phyloP scores from a whole-genome alignment of 1,284 basidiomycete species.

The Ceratobasidium sp. region DNA sequence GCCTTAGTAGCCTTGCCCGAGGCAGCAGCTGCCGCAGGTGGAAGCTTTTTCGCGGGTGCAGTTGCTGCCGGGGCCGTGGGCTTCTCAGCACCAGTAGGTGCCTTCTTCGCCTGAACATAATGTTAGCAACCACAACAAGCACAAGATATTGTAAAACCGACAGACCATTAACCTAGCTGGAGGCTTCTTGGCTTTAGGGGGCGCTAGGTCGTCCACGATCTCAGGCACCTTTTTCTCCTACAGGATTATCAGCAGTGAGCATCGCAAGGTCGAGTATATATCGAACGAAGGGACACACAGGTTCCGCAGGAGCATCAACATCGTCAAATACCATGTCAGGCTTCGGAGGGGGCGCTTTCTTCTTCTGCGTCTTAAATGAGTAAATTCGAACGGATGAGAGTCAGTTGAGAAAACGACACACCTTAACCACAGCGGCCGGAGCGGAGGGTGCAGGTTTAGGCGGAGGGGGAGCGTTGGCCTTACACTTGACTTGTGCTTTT shows the following conservation, averaged over 20 bases:
- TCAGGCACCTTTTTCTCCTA: slow-evolving; percentile 20
- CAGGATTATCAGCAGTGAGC: not conserved
- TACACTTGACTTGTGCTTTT: slow-evolving; percentile 89
- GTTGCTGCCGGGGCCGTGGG: slow-evolving; percentile 55
- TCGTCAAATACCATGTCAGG: slow-evolving; percentile 43
- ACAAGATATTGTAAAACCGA: not conserved
- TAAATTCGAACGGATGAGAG: not conserved
- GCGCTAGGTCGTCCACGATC: slow-evolving; percentile 46
- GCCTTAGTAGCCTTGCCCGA: slow-evolving; percentile 68
- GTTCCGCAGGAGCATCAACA: slow-evolving; percentile 6
- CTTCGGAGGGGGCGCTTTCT: slow-evolving; percentile 46
- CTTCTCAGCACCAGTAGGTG: slow-evolving; percentile 58
- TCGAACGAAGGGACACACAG: not conserved
- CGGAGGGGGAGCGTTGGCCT: slow-evolving; percentile 69
- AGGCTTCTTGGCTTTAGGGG: slow-evolving; percentile 50
- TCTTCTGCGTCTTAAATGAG: slow-evolving; percentile 52
- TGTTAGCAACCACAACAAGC: not conserved
- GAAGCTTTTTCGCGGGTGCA: slow-evolving; percentile 64
- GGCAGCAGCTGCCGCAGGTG: slow-evolving; percentile 59
- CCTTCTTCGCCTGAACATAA: slow-evolving; percentile 67
- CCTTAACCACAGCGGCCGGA: slow-evolving; percentile 60
- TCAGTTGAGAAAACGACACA: not conserved
- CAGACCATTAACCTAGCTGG: slow-evolving; percentile 53
- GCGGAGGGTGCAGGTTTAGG: slow-evolving; percentile 62
- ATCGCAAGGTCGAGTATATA: not conserved